Percentiles rank a stretch among this genome's conserved stretches.
phyloP scores from a whole-genome alignment of 2,329 filamentous ascomycete genomes.

The Alternaria triticimaculans region DNA sequence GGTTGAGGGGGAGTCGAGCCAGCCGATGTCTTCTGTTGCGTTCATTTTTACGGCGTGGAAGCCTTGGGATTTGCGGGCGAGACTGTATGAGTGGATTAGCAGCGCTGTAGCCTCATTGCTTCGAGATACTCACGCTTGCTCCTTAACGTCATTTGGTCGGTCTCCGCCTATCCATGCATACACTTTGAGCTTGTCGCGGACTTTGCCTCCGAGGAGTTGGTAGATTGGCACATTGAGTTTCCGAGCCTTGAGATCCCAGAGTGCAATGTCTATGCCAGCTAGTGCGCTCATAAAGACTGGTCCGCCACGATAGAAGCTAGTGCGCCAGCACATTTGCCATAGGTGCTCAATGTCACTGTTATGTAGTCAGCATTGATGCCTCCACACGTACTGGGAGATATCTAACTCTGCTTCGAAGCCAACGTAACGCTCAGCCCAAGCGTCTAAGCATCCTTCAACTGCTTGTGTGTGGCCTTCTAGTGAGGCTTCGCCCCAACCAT shows the following conservation, averaged over 20 bases:
- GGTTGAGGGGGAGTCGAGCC: constrained; percentile 73
- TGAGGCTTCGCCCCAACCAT: constrained; percentile 77
- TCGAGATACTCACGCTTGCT: constrained; percentile 60
- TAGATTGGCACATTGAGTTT: constrained; percentile 72
- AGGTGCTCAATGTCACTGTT: constrained; percentile 77
- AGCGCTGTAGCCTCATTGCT: background rate
- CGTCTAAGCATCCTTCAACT: constrained; percentile 75
- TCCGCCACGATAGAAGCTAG: constrained; percentile 76
- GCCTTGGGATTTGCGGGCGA: constrained; percentile 65
- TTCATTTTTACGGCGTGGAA: constrained; percentile 80
- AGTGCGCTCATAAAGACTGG: constrained; percentile 82
- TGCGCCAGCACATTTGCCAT: constrained; percentile 75
- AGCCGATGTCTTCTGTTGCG: constrained; percentile 75
- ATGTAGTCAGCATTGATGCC: background rate
- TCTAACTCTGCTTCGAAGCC: constrained; percentile 74
- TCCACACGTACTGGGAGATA: accelerated
- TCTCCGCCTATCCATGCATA: constrained; percentile 84
- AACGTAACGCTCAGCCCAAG: constrained; percentile 66
- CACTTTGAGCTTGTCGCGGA: constrained; percentile 72
- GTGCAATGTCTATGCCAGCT: constrained; percentile 77
- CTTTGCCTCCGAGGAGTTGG: constrained; percentile 75
- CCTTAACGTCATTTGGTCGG: constrained; percentile 69
- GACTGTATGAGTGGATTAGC: constrained; percentile 45
- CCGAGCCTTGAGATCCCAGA: constrained; percentile 78
- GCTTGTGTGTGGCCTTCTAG: constrained; percentile 76